Evolutionary conservation across 371 early-diverging fungal species (phyloP).

Genomic region (Lichtheimia ornata): DNA sequence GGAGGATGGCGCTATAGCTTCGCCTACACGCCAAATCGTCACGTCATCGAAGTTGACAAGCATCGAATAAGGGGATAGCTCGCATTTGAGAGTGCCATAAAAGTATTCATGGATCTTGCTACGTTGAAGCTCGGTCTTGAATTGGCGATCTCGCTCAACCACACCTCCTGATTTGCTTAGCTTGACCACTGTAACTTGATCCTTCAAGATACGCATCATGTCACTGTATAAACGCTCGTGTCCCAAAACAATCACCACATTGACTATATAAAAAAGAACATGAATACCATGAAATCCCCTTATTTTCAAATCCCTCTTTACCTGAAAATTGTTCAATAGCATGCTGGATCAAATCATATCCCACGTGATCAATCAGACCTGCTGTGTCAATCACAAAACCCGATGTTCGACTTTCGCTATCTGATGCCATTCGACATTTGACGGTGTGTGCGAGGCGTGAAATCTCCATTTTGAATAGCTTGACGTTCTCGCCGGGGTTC

Average conservation of each 20-base stretch:
- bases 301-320: constrained; percentile 21
- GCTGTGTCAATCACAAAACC: constrained; percentile 71
- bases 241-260: constrained; percentile 86
- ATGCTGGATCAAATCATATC: constrained; percentile 67
- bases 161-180: constrained; percentile 94
- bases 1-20: constrained; percentile 88
- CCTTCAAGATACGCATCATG: constrained; percentile 58
- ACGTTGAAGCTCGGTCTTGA: constrained; percentile 69
- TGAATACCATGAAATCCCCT: not conserved
- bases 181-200: constrained; percentile 76
- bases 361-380: constrained; percentile 64
- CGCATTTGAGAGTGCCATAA: constrained; percentile 81
- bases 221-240: constrained; percentile 92
- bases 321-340: constrained; percentile 68
- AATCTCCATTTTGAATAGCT: constrained; percentile 71
- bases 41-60: constrained; percentile 79
- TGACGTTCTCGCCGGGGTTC: constrained; percentile 73
- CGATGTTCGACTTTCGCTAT: constrained; percentile 65
- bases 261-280: constrained; percentile 45
- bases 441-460: constrained; percentile 67
- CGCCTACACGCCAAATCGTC: constrained; percentile 80
- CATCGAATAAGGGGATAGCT: constrained; percentile 83
- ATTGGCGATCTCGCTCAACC: constrained; percentile 80
- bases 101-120: constrained; percentile 90
- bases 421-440: constrained; percentile 62